Evolutionary conservation across 371 early-diverging fungal species (phyloP), one percentile per base, ranked within the genome.

Genomic region (Rhizopus microsporus): DNA sequence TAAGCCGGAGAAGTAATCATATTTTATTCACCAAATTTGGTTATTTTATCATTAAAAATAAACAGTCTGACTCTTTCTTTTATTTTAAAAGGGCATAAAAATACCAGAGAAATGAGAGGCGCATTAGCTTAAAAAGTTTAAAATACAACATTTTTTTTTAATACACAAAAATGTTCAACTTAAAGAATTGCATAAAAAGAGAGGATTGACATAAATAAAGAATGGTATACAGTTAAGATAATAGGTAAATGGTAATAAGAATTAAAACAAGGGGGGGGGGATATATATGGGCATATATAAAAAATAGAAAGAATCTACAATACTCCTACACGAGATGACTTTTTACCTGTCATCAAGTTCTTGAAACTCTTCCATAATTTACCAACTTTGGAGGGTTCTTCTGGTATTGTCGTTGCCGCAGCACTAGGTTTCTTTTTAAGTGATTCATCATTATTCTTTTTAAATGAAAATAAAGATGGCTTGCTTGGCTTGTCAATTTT

Each of bases 311-410:
- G 16, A 49, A 44, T 42, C 68, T 71, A 71, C 50, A 77, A 51
- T 8, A 71, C 66, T 53, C 72, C 74, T 46, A 77, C 68, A 30
- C 74, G 71, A 33, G 77, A 77, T 37, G 77, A 51, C 59, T 74
- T 77, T 58, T 74, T 73, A 55, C 69, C 74, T 44, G 68, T 61
- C 48, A 77, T 66, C 32, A 77, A 52, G 23, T 59, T 67, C 48
- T 71, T 77, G 48, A 77, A 77, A 38, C 74, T 74, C 46, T 74
- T 77, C 77, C 77, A 77, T 57, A 74, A 59, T 9, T 74, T 74
- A 32, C 65, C 57, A 4, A 71, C 70, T 7, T 47, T 45, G 38
- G 55, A 56, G 55, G 48, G 55, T 9, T 49, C 54, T 6, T 54
- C 40, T 23, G 35, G 43, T 9, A 43, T 42, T 42, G 37, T 7